phyloP scores from a whole-genome alignment of 352 stramenopile species.

The Pythium volutum region DNA sequence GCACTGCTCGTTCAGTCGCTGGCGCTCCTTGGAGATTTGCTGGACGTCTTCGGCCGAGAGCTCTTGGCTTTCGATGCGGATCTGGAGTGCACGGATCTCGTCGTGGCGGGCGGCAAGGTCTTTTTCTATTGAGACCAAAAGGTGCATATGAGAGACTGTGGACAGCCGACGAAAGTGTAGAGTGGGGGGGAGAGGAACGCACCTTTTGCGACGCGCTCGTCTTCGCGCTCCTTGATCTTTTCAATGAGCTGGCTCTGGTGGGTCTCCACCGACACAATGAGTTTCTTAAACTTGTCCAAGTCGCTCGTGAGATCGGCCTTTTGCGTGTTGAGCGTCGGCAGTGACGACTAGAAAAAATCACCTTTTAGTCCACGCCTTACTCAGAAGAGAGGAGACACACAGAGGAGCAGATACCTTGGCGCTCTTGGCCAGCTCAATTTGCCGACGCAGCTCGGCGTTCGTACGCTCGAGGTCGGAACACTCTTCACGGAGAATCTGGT shows the following conservation, averaged over 20 bases:
- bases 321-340: conserved; percentile 82
- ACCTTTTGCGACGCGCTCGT: conserved; percentile 78
- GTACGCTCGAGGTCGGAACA: conserved; percentile 44
- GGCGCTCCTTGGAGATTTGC: conserved; percentile 64
- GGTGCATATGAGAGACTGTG: conserved; percentile 6
- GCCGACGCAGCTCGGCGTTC: conserved; percentile 58
- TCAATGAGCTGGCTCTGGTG: conserved; percentile 76
- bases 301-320: conserved; percentile 86
- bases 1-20: conserved; percentile 70
- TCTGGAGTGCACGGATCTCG: conserved; percentile 54
- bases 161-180: background rate
- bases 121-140: conserved; percentile 36
- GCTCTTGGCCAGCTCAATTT: conserved; percentile 63
- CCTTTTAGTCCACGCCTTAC: too few species aligned
- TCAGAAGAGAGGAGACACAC: too few species aligned
- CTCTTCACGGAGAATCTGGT: conserved; percentile 53
- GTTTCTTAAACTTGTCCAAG: conserved; percentile 90
- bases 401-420: too few species aligned
- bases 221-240: conserved; percentile 86
- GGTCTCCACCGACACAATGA: conserved; percentile 82
- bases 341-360: conserved; percentile 28
- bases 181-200: conserved; percentile 8
- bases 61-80: conserved; percentile 77
- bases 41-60: conserved; percentile 74
- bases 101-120: conserved; percentile 48